Evolutionary conservation across 768 basidiomycete genomes (phyloP).

Genomic region (Podaxis pistillaris): DNA sequence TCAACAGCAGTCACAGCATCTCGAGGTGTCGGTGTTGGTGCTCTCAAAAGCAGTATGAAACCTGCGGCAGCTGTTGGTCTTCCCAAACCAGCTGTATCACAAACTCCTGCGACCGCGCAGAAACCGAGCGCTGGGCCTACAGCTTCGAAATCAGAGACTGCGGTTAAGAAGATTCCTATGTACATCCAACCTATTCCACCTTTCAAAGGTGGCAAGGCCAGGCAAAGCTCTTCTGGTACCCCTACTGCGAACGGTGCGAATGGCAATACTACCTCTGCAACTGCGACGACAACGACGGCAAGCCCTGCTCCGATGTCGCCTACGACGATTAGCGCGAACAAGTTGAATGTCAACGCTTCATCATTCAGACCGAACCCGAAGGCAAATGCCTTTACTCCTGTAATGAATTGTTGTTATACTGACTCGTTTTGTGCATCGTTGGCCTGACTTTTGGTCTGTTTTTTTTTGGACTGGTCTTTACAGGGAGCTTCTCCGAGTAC

Average conservation of each 20-base stretch:
- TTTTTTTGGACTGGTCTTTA: not conserved
- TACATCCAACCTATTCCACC: constrained; percentile 89
- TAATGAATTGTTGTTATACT: constrained; percentile 33
- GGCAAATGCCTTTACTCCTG: constrained; percentile 74
- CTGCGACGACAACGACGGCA: constrained; percentile 22
- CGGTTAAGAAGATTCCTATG: constrained; percentile 62
- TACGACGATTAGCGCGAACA: constrained; percentile 46
- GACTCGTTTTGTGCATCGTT: constrained; percentile 16
- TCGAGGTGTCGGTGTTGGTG: constrained; percentile 37
- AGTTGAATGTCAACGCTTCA: constrained; percentile 85
- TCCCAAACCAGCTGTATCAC: constrained; percentile 17
- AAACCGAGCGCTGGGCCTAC: constrained; percentile 28
- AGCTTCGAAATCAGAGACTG: constrained; percentile 16
- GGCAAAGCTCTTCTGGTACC: constrained; percentile 16
- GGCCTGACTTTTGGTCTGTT: not conserved
- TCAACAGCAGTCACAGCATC: constrained; percentile 51
- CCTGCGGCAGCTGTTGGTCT: constrained; percentile 28
- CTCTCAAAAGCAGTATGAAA: constrained; percentile 23
- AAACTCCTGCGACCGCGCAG: constrained; percentile 20
- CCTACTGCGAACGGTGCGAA: constrained; percentile 18
- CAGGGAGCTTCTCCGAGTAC: constrained; percentile 35
- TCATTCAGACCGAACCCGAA: constrained; percentile 89
- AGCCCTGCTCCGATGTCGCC: constrained; percentile 44
- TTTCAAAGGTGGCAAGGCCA: constrained; percentile 66
- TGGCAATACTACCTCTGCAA: constrained; percentile 20